phyloP scores from a whole-genome alignment of 306 rosid species.

The Prunus persica region Prunus_persica_NCBIv2 NC_034013.1:12354501-12355000 shows the following conservation, averaged over 20 bases:
- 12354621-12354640: conserved; percentile 83
- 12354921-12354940: background rate
- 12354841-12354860: conserved; percentile 8
- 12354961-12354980: background rate
- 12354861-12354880: background rate
- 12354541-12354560: background rate
- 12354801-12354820: conserved; percentile 38
- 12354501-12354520: background rate
- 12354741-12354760: conserved; percentile 83
- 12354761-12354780: conserved; percentile 75
- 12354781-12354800: conserved; percentile 78
- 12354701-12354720: conserved; percentile 87
- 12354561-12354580: background rate
- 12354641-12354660: conserved; percentile 65
- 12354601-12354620: conserved; percentile 94
- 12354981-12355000: background rate
- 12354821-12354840: background rate
- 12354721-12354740: conserved; percentile 91
- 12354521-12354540: background rate
- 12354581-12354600: conserved; percentile 13
- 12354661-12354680: conserved; percentile 85
- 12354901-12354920: background rate
- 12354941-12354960: background rate
- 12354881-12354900: background rate
- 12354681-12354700: conserved; percentile 93